phyloP scores from a whole-genome alignment of 192 early-diverging fungal species.

The Umbelopsis vinacea region DNA sequence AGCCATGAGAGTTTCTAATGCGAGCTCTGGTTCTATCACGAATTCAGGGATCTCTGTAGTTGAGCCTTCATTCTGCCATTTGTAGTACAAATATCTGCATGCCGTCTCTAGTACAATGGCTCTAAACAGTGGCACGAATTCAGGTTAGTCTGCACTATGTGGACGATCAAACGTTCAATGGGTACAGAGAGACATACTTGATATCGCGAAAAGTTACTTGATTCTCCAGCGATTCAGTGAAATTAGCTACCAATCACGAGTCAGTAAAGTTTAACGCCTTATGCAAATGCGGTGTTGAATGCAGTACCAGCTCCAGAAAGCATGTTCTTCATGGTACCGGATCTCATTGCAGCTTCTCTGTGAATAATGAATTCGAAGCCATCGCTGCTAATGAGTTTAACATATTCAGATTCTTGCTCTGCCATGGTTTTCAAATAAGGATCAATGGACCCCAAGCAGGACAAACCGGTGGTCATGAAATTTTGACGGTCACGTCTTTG shows the following conservation, averaged over 20 bases:
- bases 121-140: conserved; percentile 44
- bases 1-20: conserved; percentile 92
- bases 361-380: conserved; percentile 90
- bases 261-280: not conserved
- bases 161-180: not conserved
- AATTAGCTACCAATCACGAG: conserved; percentile 65
- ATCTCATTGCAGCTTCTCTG: conserved; percentile 85
- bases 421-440: not conserved
- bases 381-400: conserved; percentile 89
- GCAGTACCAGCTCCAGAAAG: conserved; percentile 77
- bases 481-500: not conserved
- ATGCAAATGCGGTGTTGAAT: not conserved
- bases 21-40: conserved; percentile 84
- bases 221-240: conserved; percentile 89
- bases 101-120: conserved; percentile 92
- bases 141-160: conserved; percentile 5
- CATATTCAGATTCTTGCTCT: conserved; percentile 46
- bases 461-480: not conserved
- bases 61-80: conserved; percentile 67
- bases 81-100: conserved; percentile 94
- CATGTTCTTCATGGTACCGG: conserved; percentile 96
- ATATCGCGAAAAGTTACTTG: conserved; percentile 90
- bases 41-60: conserved; percentile 87
- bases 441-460: not conserved
- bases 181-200: conserved; percentile 60